A percentile compares a stretch with the other conserved stretches of the same genome.
phyloP scores from a whole-genome alignment of 1,284 basidiomycete genomes.

The Mrakiaceae sp. region DNA sequence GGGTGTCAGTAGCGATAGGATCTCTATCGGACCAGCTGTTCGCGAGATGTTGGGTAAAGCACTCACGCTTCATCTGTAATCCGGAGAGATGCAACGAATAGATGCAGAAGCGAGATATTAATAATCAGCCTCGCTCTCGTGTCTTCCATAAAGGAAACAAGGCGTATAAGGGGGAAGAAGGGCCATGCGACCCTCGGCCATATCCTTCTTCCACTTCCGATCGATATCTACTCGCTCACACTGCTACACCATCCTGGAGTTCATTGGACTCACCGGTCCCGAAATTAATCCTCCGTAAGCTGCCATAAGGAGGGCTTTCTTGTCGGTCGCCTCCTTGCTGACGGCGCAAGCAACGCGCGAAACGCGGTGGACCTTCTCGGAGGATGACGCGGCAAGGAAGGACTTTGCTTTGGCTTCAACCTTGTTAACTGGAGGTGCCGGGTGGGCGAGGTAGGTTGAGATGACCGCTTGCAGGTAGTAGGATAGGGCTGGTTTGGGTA shows the following conservation, averaged over 20 bases:
- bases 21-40: too few relatives aligned
- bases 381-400: not conserved
- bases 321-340: not conserved
- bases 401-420: not conserved
- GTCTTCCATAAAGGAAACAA: not conserved
- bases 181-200: not conserved
- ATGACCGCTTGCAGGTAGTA: slow-evolving; percentile 7
- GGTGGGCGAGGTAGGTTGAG: slow-evolving; percentile 1
- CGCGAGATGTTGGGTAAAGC: not conserved
- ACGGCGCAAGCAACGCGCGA: not conserved
- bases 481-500: not conserved
- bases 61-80: slow-evolving; percentile 4
- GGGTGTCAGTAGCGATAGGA: too few relatives aligned
- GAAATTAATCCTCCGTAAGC: not conserved
- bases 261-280: not conserved
- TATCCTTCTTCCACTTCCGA: too few relatives aligned
- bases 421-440: too few relatives aligned
- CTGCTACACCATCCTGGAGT: too few relatives aligned
- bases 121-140: too few relatives aligned
- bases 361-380: slow-evolving; percentile 4
- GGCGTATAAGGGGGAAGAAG: not conserved
- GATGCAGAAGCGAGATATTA: too few relatives aligned
- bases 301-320: slow-evolving; percentile 1
- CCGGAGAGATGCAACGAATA: too few relatives aligned
- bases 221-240: too few relatives aligned